phyloP scores from a whole-genome alignment of 257 asterid genomes.

The Mentha longifolia region DNA sequence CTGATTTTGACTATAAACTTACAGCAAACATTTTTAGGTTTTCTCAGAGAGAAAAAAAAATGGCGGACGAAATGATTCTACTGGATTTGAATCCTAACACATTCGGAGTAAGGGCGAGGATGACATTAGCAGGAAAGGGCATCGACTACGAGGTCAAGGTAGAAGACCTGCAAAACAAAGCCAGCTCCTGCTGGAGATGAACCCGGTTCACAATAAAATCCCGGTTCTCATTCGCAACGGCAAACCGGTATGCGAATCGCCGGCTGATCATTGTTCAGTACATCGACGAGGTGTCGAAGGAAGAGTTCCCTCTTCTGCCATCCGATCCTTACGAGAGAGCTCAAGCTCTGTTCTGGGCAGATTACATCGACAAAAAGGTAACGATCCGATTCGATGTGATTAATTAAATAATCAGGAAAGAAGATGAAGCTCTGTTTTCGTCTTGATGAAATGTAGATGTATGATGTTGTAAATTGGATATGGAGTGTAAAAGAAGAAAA shows the following conservation, averaged over 20 bases:
- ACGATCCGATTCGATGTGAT: too few relatives aligned
- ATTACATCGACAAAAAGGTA: conserved; percentile 20
- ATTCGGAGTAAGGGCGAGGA: conserved; percentile 45
- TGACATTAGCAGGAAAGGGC: conserved; percentile 48
- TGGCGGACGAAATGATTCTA: conserved; percentile 31
- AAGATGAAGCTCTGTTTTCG: too few relatives aligned
- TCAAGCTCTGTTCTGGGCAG: conserved; percentile 26
- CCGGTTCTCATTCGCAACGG: conserved; percentile 14
- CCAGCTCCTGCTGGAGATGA: conserved; percentile 42
- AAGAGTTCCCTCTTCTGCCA: conserved; percentile 45
- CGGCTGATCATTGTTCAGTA: conserved; percentile 51
- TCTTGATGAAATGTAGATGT: neutral
- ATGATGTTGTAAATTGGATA: neutral
- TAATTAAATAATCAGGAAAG: too few relatives aligned
- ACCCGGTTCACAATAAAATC: conserved; percentile 55
- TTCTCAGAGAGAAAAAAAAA: neutral
- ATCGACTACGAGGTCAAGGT: conserved; percentile 44
- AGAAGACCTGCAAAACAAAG: conserved; percentile 45
- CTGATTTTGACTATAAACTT: too few relatives aligned
- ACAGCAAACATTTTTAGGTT: too few relatives aligned
- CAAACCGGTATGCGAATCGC: conserved; percentile 60
- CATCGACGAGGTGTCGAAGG: conserved; percentile 60
- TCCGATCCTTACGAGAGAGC: conserved; percentile 42
- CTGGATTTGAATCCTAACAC: conserved; percentile 32
- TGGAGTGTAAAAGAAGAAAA: neutral